Percentiles rank a stretch among this genome's conserved stretches.
Conservation (phyloP, 2,329 filamentous ascomycete genomes). For the Graphilbum fragrans region DNA sequence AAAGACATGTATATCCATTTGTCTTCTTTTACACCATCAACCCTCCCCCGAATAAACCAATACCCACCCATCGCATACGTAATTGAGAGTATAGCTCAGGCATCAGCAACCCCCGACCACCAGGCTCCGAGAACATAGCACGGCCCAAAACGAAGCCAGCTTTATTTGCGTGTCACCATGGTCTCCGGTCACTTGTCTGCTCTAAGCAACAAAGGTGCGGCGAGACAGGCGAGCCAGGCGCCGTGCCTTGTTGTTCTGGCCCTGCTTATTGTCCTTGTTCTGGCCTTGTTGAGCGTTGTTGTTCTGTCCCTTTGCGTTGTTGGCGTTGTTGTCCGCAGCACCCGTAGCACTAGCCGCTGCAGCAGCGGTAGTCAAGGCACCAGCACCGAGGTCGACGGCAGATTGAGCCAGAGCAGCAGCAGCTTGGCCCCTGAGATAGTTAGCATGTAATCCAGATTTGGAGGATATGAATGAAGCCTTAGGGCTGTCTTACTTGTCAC, state of each 20-base stretch:
- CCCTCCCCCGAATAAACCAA: too few species aligned
- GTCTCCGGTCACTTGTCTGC: too few species aligned
- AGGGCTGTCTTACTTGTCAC: constrained; percentile 9
- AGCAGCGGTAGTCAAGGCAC: constrained; percentile 10
- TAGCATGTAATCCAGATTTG: neutral
- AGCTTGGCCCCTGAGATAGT: constrained; percentile 9
- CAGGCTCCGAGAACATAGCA: neutral
- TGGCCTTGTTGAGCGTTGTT: constrained; percentile 7
- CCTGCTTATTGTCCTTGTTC: neutral
- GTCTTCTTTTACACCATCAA: too few species aligned
- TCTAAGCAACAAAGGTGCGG: constrained; percentile 12
- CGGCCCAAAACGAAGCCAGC: neutral
- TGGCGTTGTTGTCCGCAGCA: constrained; percentile 8
- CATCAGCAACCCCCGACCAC: too few species aligned
- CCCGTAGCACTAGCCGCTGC: constrained; percentile 6
- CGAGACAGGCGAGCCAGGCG: constrained; percentile 12
- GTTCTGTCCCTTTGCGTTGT: constrained; percentile 5
- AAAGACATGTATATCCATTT: too few species aligned
- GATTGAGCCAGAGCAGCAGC: constrained; percentile 11
- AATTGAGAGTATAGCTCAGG: too few species aligned
- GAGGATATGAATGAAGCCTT: neutral
- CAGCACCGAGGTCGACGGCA: constrained; percentile 15
- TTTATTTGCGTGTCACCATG: neutral
- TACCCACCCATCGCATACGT: too few species aligned
- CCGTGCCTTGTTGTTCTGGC: neutral